phyloP scores from a whole-genome alignment of 2,329 filamentous ascomycete genomes.

The Colletotrichum costaricense region DNA sequence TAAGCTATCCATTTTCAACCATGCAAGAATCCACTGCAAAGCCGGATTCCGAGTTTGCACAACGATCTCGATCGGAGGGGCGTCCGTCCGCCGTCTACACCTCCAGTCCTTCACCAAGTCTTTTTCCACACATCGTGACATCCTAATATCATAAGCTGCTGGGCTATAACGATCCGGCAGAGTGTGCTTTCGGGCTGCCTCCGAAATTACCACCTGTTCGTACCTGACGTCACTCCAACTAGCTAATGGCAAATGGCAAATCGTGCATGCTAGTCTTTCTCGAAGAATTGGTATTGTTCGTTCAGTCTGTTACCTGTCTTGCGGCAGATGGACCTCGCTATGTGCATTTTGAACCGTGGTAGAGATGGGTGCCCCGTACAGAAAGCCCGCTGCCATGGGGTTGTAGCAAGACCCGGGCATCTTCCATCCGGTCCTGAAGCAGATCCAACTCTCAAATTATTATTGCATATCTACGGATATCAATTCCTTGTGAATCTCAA shows the following conservation, averaged over 20 bases:
- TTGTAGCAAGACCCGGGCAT: too few species aligned
- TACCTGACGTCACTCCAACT: neutral
- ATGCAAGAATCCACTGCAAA: neutral
- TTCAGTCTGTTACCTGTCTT: too few species aligned
- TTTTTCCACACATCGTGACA: neutral
- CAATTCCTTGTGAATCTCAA: too few species aligned
- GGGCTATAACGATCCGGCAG: neutral
- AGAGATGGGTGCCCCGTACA: too few species aligned
- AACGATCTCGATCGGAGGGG: neutral
- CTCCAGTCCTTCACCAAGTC: neutral
- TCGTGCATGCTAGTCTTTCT: neutral
- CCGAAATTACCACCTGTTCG: neutral
- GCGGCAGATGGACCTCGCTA: too few species aligned
- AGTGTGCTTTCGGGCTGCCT: neutral
- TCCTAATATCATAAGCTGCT: neutral
- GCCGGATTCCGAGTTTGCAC: neutral
- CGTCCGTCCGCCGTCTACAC: neutral
- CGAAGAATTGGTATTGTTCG: neutral
- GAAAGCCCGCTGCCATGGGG: too few species aligned
- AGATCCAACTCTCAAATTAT: neutral
- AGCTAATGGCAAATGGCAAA: neutral
- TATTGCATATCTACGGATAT: too few species aligned
- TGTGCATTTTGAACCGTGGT: too few species aligned
- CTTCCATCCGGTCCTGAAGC: too few species aligned
- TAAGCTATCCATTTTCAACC: neutral